Conservation (phyloP, 139 green algal species). For the Marvania coccoides region DNA sequence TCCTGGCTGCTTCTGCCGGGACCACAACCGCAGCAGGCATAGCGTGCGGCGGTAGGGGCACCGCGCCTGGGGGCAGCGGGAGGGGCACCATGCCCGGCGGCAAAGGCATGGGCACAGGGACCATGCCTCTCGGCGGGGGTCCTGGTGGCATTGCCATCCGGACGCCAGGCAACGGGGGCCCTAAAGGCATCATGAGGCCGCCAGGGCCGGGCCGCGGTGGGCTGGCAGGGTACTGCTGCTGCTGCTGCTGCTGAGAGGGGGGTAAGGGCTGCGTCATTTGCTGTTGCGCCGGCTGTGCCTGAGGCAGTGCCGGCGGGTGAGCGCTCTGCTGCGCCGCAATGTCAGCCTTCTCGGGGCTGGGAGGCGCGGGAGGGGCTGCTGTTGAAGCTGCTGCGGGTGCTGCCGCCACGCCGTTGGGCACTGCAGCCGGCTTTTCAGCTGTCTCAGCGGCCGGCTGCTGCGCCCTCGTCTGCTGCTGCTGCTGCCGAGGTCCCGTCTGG, state of each 20-base stretch:
- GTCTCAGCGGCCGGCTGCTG: background rate
- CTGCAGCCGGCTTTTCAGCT: background rate
- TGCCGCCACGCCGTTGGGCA: background rate
- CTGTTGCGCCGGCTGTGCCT: background rate
- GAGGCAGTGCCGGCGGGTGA: too few species aligned
- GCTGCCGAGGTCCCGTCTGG: too few species aligned
- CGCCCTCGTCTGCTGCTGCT: background rate
- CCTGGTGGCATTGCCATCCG: background rate
- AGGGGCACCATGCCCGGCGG: too few species aligned
- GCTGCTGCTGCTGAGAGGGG: conserved; percentile 4
- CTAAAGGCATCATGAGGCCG: background rate
- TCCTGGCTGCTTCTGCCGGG: too few species aligned
- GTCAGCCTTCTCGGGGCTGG: too few species aligned
- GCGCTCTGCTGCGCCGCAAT: too few species aligned
- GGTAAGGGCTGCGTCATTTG: background rate
- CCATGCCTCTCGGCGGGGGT: too few species aligned
- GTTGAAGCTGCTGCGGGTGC: background rate
- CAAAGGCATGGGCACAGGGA: too few species aligned
- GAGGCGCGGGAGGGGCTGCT: too few species aligned
- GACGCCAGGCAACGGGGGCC: background rate
- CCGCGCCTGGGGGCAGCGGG: too few species aligned
- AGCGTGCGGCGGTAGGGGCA: too few species aligned
- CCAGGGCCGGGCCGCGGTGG: background rate
- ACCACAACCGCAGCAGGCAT: too few species aligned
- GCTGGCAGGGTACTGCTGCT: background rate